Evolutionary conservation across 345 rosid genomes (phyloP).

Genomic region (Eucalyptus lansdowneana): DNA sequence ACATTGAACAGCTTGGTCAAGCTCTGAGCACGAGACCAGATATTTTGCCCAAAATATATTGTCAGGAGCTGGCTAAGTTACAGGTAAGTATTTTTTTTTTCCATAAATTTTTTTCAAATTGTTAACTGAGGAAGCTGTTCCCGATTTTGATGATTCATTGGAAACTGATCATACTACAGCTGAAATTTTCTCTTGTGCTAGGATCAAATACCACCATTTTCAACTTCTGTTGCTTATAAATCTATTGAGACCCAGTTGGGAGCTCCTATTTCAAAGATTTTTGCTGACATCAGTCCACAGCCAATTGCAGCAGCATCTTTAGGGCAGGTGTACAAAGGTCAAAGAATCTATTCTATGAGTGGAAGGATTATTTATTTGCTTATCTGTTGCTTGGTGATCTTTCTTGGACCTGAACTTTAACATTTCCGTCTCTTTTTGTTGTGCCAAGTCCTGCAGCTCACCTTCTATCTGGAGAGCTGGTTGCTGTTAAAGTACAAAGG

Average conservation of each 20-base stretch:
- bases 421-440: conserved; percentile 7
- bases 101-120: neutral
- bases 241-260: conserved; percentile 85
- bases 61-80: conserved; percentile 90
- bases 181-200: conserved; percentile 11
- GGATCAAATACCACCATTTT: conserved; percentile 97
- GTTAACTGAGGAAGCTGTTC: neutral
- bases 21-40: conserved; percentile 94
- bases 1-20: conserved; percentile 74
- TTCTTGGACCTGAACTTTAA: neutral
- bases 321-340: conserved; percentile 99
- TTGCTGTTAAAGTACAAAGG: conserved; percentile 97
- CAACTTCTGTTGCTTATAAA: conserved; percentile 57
- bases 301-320: conserved; percentile 94
- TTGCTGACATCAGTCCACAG: conserved; percentile 81
- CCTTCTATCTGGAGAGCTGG: conserved; percentile 91
- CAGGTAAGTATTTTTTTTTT: conserved; percentile 30
- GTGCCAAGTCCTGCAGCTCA: conserved; percentile 82
- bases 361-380: neutral
- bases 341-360: neutral
- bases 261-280: conserved; percentile 46
- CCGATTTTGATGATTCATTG: neutral
- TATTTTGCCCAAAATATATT: conserved; percentile 70
- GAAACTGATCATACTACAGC: neutral
- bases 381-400: neutral